Conservation (phyloP, 2,329 filamentous ascomycete species). For the Xylaria arbuscula region DNA sequence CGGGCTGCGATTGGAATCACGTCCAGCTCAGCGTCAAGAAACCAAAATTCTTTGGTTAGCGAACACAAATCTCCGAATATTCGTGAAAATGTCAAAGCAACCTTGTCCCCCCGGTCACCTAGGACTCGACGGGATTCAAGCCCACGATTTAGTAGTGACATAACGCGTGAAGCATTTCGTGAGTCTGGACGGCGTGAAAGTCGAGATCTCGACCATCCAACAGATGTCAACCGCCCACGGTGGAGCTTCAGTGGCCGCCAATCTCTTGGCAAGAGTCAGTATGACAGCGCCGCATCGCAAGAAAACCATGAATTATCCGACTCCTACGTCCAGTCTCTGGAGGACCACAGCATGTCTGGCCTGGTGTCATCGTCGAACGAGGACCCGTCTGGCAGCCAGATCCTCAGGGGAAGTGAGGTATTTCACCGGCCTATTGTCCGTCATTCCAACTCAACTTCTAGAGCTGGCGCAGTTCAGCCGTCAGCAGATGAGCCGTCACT, state of each 20-base stretch:
- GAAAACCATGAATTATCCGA: slow-evolving; percentile 74
- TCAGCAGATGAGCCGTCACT: slow-evolving; percentile 36
- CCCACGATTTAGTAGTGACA: slow-evolving; percentile 66
- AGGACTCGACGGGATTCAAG: slow-evolving; percentile 57
- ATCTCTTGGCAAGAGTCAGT: slow-evolving; percentile 61
- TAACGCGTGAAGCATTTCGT: slow-evolving; percentile 62
- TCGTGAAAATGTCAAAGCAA: slow-evolving; percentile 70
- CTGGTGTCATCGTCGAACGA: slow-evolving; percentile 76
- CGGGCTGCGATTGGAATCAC: slow-evolving; percentile 13
- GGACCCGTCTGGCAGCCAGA: slow-evolving; percentile 90
- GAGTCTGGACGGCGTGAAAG: slow-evolving; percentile 62
- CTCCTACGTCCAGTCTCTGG: slow-evolving; percentile 79
- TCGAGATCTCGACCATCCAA: slow-evolving; percentile 60
- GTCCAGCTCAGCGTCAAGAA: slow-evolving; percentile 35
- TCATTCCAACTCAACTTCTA: slow-evolving; percentile 57
- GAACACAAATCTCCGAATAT: slow-evolving; percentile 56
- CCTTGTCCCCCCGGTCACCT: slow-evolving; percentile 65
- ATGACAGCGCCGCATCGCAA: slow-evolving; percentile 58
- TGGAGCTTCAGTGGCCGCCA: slow-evolving; percentile 73
- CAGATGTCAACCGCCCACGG: slow-evolving; percentile 57
- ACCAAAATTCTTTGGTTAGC: slow-evolving; percentile 23
- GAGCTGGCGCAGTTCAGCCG: slow-evolving; percentile 38
- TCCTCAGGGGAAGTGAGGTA: slow-evolving; percentile 85
- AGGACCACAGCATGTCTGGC: slow-evolving; percentile 78
- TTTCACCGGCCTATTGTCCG: slow-evolving; percentile 83